Percentiles rank a stretch among this genome's conserved stretches.
Evolutionary conservation across 2,329 filamentous ascomycete species (phyloP).

Genomic region (Colletotrichum kahawae): DNA sequence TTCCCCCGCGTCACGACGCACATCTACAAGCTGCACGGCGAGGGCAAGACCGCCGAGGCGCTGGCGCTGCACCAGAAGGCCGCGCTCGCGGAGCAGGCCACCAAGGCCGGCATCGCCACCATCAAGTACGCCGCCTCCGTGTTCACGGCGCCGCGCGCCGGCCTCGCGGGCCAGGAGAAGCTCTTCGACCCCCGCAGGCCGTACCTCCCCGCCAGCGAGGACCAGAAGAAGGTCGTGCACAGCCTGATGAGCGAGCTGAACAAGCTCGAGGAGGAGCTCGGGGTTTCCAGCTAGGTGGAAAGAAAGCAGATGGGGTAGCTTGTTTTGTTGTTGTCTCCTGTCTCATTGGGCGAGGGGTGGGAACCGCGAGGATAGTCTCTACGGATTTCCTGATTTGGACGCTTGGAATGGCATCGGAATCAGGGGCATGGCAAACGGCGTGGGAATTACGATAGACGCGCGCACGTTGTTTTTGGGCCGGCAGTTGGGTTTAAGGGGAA

Average conservation of each 20-base stretch:
- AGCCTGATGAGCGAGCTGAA: constrained; percentile 47
- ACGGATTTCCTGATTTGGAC: neutral
- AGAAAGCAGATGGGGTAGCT: neutral
- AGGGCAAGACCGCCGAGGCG: constrained; percentile 63
- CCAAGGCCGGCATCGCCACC: constrained; percentile 69
- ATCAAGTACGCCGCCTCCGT: constrained; percentile 72
- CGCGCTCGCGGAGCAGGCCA: constrained; percentile 68
- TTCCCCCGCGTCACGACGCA: constrained; percentile 61
- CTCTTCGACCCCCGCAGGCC: constrained; percentile 65
- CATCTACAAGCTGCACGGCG: constrained; percentile 66
- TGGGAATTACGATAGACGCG: neutral
- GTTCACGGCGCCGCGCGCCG: constrained; percentile 62
- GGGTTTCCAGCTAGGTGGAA: neutral
- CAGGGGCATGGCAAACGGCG: neutral
- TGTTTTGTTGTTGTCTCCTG: neutral
- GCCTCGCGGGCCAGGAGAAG: constrained; percentile 62
- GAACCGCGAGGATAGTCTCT: neutral
- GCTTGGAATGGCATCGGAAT: neutral
- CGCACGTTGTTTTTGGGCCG: neutral
- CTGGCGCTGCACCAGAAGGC: constrained; percentile 64
- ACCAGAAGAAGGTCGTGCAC: constrained; percentile 46
- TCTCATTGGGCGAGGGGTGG: neutral
- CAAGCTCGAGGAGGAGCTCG: constrained; percentile 42
- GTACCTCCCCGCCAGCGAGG: constrained; percentile 56
- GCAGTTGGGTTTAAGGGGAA: neutral